Conservation (phyloP, 202 grass and related monocot species). For the Bolboschoenoplectus hybrid region DNA sequence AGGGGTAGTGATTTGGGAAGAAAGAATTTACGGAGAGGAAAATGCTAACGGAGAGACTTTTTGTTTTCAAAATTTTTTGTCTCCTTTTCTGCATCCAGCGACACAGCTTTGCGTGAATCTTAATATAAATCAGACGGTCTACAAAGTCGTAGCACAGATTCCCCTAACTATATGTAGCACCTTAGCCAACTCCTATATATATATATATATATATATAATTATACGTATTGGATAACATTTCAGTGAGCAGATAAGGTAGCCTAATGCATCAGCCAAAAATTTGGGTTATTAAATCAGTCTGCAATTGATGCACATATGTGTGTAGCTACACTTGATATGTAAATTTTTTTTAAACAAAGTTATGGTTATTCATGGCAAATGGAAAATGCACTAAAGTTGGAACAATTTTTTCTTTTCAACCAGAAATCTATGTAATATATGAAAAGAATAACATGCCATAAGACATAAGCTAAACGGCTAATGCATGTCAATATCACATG, state of each 20-base stretch:
- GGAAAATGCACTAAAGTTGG: background rate
- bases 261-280: background rate
- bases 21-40: no score
- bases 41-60: no score
- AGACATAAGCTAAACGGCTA: background rate
- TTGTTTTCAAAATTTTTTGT: no score
- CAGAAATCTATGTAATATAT: background rate
- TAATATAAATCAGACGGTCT: no score
- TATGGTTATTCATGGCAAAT: background rate
- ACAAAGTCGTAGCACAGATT: no score
- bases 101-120: no score
- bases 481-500: background rate
- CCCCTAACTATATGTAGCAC: no score
- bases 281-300: background rate
- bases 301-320: background rate
- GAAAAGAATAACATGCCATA: background rate
- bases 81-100: no score
- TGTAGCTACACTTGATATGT: background rate
- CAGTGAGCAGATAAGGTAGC: background rate
- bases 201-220: conserved; percentile 30
- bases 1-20: no score
- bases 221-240: conserved; percentile 46
- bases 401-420: background rate
- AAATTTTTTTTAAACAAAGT: background rate
- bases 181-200: no score